Evolutionary conservation across 768 basidiomycete species (phyloP), one percentile per base, ranked within the genome.

Genomic region (Clitopilus hobsonii): DNA sequence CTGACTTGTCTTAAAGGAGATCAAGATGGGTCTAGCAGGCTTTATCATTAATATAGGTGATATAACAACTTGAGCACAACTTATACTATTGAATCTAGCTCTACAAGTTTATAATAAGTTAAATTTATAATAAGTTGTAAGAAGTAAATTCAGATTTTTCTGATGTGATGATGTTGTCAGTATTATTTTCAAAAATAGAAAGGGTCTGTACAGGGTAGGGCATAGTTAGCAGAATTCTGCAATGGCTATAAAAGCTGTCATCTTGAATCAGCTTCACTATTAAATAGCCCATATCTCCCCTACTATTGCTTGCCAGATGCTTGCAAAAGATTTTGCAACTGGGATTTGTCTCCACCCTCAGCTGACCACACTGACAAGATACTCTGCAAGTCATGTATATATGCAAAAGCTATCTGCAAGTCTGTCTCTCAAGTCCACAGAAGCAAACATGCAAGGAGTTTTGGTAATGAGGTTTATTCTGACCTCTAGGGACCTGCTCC

Each of bases 401-500:
- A 74, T 53, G 77, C 69, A 0, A 82, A 80, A 57, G 64, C 67
- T 0, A 76, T 62, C 0, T 52, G 65, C 0, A 71, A 72, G 54
- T 61, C 72, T 0, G 58, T 74, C 23, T 51, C 61, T 14, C 69
- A 70, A 52, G 66, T 67, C 6, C 58, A 65, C 1, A 38, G 64
- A n/a, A 66, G 67, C 0, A 61, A 70, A 3, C 60, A 61, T 2
- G 65, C 70, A 0, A 59, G 51, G 1, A 59, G 56, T 1, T 67
- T 77, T 56, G 70, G 75, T 11, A 68, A 69, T 1, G 65, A 71
- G 22, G 13, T 47, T 18, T 47, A 52, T 23, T 49, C 30, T 20
- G 49, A 57, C 51, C 18, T 80, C 0, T 81, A 79, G 76, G 78
- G 77, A 13, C 78, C 75, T 3, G 67, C 74, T 0, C 67, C 63